Base-by-base conservation (phyloP, 2,329 filamentous ascomycete species). In the Verticillium alfalfae region DNA sequence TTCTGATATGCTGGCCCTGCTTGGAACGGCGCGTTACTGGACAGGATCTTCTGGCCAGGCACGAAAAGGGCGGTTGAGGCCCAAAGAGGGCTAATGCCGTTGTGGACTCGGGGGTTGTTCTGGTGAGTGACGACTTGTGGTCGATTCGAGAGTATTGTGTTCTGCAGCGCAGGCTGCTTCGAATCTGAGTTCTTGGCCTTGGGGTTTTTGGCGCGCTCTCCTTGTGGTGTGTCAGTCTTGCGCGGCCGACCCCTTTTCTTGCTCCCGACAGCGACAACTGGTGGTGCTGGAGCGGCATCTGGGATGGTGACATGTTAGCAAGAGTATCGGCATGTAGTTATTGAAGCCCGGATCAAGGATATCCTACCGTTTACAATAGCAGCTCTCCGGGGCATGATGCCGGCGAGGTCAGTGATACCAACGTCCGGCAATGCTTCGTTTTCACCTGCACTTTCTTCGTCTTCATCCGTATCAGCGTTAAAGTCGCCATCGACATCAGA, bases 401-500 rank as follows among this genome's bases (percentile, higher is more conserved):
- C 45, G 13, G 45, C 18, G 9, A n/a, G n/a, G 13, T 10, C 45
- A 26, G 45, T 10, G 5, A 52, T 56, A 22, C 34, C 54, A 56
- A 56, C 10, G 15, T 34, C 54, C 8, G 54, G 26, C 5, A n/a
- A n/a, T 22, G 10, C 34, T 10, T 67, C 70, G 26, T 65, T 68
- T 1, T 67, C 68, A 56, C 12, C 34, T 9, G 26, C 16, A 18
- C 26, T 34, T 31, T 65, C 70, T 37, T 66, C 68, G 38, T 66
- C 69, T 18, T 67, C 68, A 26, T 60, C 64, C 41, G 63, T 62
- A 22, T 65, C 66, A 38, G 66, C 69, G 34, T 67, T 62, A 22
- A 71, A 72, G 34, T 72, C 70, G 9, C 61, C 70, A 57, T 71
- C 73, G 31, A 61, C 64, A 16, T 67, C 66, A 8, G 64, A 68